Conservation (phyloP, 495 filamentous ascomycete genomes). For the Penicillium flavigenum region DNA sequence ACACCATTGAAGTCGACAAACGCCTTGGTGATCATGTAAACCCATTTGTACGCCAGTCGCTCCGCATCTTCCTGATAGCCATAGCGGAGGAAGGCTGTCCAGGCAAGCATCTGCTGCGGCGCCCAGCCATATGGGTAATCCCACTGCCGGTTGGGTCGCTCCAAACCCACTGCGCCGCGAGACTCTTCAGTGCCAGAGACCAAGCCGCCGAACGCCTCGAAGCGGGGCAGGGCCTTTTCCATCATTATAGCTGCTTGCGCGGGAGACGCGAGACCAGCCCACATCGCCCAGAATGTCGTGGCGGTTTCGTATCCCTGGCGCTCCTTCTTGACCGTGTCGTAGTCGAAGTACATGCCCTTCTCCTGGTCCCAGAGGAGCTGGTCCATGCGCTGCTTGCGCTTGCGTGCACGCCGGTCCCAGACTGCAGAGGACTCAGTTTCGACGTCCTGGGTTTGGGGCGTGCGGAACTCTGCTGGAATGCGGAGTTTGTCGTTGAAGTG, state of each 20-base stretch:
- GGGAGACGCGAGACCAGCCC: slow-evolving; percentile 82
- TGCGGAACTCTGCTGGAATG: slow-evolving; percentile 78
- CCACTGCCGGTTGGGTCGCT: slow-evolving; percentile 92
- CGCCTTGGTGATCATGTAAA: slow-evolving; percentile 95
- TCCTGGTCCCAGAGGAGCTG: slow-evolving; percentile 88
- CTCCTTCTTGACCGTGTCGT: slow-evolving; percentile 76
- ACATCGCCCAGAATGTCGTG: slow-evolving; percentile 96
- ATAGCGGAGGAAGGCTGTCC: slow-evolving; percentile 87
- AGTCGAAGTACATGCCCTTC: slow-evolving; percentile 95
- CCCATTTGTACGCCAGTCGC: slow-evolving; percentile 87
- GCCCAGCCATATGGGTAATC: slow-evolving; percentile 98
- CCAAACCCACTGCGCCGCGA: slow-evolving; percentile 73
- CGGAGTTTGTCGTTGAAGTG: slow-evolving; percentile 75
- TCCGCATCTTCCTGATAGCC: slow-evolving; percentile 87
- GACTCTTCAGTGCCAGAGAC: slow-evolving; percentile 84
- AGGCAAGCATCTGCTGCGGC: slow-evolving; percentile 96
- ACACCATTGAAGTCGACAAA: slow-evolving; percentile 98
- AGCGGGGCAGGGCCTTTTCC: slow-evolving; percentile 69
- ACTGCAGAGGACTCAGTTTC: slow-evolving; percentile 73
- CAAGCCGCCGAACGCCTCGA: slow-evolving; percentile 86
- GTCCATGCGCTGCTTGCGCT: slow-evolving; percentile 76
- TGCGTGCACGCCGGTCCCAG: slow-evolving; percentile 85
- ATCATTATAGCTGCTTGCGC: slow-evolving; percentile 78
- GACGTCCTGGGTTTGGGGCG: slow-evolving; percentile 52
- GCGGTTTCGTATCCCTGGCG: slow-evolving; percentile 78